Base-by-base conservation (phyloP, 768 basidiomycete species). In the Mycena crocata region DNA sequence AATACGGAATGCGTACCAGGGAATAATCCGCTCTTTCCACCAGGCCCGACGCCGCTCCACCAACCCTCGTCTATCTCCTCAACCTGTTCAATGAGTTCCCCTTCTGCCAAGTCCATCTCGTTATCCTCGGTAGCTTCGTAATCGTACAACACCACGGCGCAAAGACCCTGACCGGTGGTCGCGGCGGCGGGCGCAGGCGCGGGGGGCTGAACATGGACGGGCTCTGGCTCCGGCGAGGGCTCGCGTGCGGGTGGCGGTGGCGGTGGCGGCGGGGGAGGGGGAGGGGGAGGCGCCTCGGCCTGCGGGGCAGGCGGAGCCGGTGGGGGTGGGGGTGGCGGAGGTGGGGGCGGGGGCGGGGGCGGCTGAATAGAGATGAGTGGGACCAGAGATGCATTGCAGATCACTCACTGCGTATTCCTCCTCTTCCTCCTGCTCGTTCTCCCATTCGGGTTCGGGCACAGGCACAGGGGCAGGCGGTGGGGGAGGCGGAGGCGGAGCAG, bases 51-150 rank as follows among this genome's bases (percentile, higher is more conserved):
- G 24, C 94, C 96, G 63, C 83, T 86, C 96, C 96, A 98, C 96
- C 96, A 99, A 8, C 93, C 93, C 71, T 94, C 93, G 70, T 92
- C 94, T 19, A 94, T 78, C 77, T 93, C 89, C 77, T 95, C 93
- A 50, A 97, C 89, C 68, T 92, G 87, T 61, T 91, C 88, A 52
- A 98, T 88, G 37, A 90, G 78, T 73, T 96, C 94, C 48, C 94
- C 94, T 76, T 97, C 95, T 1, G 81, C 69, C 26, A 98, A 84
- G 62, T 77, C 77, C 82, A 98, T 89, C 75, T 98, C 96, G 72
- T 95, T 95, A 66, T 95, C 93, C 78, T 95, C 94, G 14, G 89
- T 83, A 19, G 92, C 93, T 86, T 93, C 91, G 70, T 96, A 98
- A 4, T 92, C 91, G 77, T 90, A 98, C 24, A 91, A 67, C 3